Conservation (phyloP, 306 rosid genomes). For the Quercus cerris region DNA sequence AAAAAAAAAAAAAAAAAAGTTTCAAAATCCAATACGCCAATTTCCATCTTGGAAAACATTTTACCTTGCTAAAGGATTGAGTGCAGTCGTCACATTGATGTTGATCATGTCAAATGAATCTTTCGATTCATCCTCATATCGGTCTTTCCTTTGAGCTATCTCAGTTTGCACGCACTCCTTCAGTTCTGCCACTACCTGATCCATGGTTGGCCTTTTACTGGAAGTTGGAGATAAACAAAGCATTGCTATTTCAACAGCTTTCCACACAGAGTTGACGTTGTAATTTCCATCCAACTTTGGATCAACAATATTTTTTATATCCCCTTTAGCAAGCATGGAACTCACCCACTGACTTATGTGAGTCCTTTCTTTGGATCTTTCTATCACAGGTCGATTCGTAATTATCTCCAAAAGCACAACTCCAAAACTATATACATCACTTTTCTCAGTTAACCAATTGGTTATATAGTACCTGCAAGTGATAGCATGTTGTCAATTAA, state of each 20-base stretch:
- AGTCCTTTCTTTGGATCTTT: background rate
- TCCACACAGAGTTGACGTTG: background rate
- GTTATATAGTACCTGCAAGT: background rate
- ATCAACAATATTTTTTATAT: background rate
- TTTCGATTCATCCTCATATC: background rate
- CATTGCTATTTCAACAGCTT: conserved; percentile 21
- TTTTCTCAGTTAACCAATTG: conserved; percentile 5
- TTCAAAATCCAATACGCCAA: background rate
- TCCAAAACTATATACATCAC: too few species aligned
- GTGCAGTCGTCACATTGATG: background rate
- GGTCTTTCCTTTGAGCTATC: background rate
- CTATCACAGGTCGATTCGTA: background rate
- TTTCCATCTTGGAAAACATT: background rate
- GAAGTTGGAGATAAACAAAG: background rate
- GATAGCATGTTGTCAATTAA: background rate
- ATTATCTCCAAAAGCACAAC: conserved; percentile 14
- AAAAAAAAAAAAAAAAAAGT: too few species aligned
- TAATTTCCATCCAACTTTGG: conserved; percentile 2
- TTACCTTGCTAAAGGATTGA: background rate
- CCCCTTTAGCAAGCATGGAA: background rate
- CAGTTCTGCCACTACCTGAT: conserved; percentile 8
- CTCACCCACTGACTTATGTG: conserved; percentile 15
- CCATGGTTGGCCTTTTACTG: conserved; percentile 14
- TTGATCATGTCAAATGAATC: background rate
- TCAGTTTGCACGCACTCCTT: conserved; percentile 1